phyloP scores from a whole-genome alignment of 139 green algal species.

The Picochlorum costavermella region DNA sequence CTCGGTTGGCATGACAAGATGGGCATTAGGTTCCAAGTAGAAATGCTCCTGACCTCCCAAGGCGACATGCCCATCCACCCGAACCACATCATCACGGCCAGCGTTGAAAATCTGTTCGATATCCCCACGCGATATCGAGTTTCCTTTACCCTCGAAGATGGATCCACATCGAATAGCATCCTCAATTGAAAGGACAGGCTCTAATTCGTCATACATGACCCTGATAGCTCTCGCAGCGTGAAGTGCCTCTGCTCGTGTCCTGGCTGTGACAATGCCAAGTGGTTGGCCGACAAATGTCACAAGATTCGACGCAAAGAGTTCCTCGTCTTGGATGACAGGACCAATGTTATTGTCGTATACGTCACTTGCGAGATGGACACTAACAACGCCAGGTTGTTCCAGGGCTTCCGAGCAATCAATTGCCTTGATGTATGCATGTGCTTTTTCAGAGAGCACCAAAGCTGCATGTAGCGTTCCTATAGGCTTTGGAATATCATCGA shows the following conservation, averaged over 20 bases:
- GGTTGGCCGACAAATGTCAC: conserved; percentile 77
- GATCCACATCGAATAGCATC: conserved; percentile 60
- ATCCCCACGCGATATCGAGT: conserved; percentile 36
- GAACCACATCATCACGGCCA: conserved; percentile 28
- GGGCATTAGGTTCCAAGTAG: conserved; percentile 87
- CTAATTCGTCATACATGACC: conserved; percentile 84
- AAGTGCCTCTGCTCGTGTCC: conserved; percentile 49
- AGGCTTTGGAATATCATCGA: conserved; percentile 76
- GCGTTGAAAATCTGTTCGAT: conserved; percentile 25
- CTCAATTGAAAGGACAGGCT: conserved; percentile 76
- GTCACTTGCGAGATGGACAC: conserved; percentile 17
- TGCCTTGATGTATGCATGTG: conserved; percentile 67
- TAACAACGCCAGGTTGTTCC: conserved; percentile 23
- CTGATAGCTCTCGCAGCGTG: conserved; percentile 57
- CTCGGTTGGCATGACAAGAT: conserved; percentile 72
- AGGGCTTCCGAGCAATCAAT: conserved; percentile 64
- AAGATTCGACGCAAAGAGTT: conserved; percentile 74
- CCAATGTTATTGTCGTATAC: conserved; percentile 86
- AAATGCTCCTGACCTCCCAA: conserved; percentile 91
- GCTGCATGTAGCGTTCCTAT: conserved; percentile 59
- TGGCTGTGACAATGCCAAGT: conserved; percentile 83
- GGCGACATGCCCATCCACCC: conserved; percentile 48
- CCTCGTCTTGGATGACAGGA: conserved; percentile 75
- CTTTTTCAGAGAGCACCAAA: conserved; percentile 63
- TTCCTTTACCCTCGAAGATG: conserved; percentile 25